phyloP scores from a whole-genome alignment of 345 rosid genomes.

The Boechera divaricarpa region DNA sequence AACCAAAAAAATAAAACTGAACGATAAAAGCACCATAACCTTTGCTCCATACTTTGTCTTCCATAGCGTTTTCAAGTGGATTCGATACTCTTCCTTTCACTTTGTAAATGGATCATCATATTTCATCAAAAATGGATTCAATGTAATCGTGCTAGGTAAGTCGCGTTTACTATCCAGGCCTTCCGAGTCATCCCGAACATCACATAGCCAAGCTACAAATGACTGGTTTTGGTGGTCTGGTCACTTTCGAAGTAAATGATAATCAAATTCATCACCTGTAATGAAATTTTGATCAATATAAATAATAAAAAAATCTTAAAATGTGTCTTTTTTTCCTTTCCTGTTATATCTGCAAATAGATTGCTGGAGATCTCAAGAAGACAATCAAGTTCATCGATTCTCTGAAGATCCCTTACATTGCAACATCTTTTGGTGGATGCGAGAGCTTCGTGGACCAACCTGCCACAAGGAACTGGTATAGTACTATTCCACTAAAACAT shows the following conservation, averaged over 20 bases:
- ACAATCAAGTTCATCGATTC: constrained; percentile 79
- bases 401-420: constrained; percentile 88
- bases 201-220: constrained; percentile 83
- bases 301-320: not conserved
- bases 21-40: not conserved
- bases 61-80: too few relatives aligned
- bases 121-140: not conserved
- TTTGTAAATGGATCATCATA: not conserved
- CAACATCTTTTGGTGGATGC: constrained; percentile 95
- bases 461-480: constrained; percentile 82
- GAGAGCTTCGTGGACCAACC: constrained; percentile 98
- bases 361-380: constrained; percentile 63
- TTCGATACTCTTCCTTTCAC: too few relatives aligned
- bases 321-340: not conserved
- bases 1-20: not conserved
- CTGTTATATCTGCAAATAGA: constrained; percentile 1
- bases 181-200: constrained; percentile 89
- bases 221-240: constrained; percentile 93
- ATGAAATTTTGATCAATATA: too few relatives aligned
- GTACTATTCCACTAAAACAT: not conserved
- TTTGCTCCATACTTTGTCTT: not conserved
- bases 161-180: constrained; percentile 82
- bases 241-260: constrained; percentile 74
- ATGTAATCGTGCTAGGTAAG: constrained; percentile 56
- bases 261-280: too few relatives aligned